Base-by-base conservation (phyloP, 106 monocot species). In the Platanthera guangdongensis region DNA sequence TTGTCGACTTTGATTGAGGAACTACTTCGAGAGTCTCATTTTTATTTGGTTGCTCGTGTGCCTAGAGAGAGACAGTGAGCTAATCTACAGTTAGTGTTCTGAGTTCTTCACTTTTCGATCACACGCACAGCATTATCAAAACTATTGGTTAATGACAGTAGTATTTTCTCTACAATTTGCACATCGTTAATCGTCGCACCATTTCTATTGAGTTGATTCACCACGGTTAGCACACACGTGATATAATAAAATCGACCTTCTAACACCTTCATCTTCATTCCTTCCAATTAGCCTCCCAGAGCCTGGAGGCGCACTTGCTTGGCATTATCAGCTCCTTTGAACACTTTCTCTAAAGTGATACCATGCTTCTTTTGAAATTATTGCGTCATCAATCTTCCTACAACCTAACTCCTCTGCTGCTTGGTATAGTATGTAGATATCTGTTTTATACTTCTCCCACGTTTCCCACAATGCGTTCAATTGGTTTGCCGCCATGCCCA, bases 31-130 rank as follows among this genome's bases (percentile, higher is more conserved):
- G 28, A 16, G 49, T 5, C 5, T 82, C 50, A 0, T 72, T 48
- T 73, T 65, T 77, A 18, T 78, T 72, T 51, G 77, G 77, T 62
- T 73, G n/a, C n/a, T n/a, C n/a, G n/a, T n/a, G n/a, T n/a, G n/a
- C n/a, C n/a, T n/a, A n/a, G n/a, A n/a, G n/a, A 5, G 50, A 13
- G 10, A 72, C 77, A 2, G 50, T 48, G 4, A 82, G 78, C 0
- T 78, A 72, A 7, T 82, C 82, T 16, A 82, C 12, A 0, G 72
- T 82, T n/a, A n/a, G n/a, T n/a, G n/a, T n/a, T n/a, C n/a, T n/a
- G n/a, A n/a, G n/a, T n/a, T n/a, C n/a, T n/a, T n/a, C n/a, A 77
- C 57, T 82, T 77, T 63, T 78, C 82, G 3, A 82, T 82, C 0
- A 45, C 50, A 10, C 72, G 32, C 2, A 71, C 55, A 47, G 74